A percentile compares a stretch with the other conserved stretches of the same genome.
These are phyloP conservation scores for Eutrema japonicum DNA, from an alignment of 345 rosid genomes.

Conservation along the genomic window DNA sequence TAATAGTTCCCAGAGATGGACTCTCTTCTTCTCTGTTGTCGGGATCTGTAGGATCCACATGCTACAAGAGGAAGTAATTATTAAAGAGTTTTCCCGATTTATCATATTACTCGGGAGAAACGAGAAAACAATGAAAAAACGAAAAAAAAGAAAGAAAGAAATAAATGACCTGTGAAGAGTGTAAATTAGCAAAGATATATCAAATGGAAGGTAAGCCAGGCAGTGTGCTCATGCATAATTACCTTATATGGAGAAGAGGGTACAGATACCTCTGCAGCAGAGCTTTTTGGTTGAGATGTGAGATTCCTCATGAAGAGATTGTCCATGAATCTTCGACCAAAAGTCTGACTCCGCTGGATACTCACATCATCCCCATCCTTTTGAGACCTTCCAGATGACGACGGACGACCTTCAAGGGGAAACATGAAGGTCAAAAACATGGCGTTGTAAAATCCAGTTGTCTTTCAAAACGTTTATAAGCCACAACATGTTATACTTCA, in stretches of 20 bases:
- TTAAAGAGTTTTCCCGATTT: conserved; percentile 8
- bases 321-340: conserved; percentile 93
- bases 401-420: conserved; percentile 64
- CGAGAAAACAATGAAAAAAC: neutral
- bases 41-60: conserved; percentile 59
- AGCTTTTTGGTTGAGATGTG: conserved; percentile 73
- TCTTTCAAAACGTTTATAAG: conserved; percentile 1
- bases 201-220: neutral
- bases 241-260: conserved; percentile 90
- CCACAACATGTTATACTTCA: conserved; percentile 1
- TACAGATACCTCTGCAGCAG: conserved; percentile 57
- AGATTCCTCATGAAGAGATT: conserved; percentile 78
- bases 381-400: conserved; percentile 78
- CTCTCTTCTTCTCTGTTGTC: conserved; percentile 73
- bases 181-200: too few species aligned
- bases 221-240: conserved; percentile 23
- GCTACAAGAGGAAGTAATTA: conserved; percentile 48
- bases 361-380: conserved; percentile 58
- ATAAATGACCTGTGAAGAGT: neutral
- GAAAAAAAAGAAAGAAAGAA: neutral
- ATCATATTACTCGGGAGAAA: conserved; percentile 11
- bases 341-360: conserved; percentile 73
- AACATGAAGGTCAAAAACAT: conserved; percentile 26
- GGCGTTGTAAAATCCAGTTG: conserved; percentile 10
- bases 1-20: conserved; percentile 67